Evolutionary conservation across 495 filamentous ascomycete species (phyloP).

Genomic region (Wilcoxina mikolae): DNA sequence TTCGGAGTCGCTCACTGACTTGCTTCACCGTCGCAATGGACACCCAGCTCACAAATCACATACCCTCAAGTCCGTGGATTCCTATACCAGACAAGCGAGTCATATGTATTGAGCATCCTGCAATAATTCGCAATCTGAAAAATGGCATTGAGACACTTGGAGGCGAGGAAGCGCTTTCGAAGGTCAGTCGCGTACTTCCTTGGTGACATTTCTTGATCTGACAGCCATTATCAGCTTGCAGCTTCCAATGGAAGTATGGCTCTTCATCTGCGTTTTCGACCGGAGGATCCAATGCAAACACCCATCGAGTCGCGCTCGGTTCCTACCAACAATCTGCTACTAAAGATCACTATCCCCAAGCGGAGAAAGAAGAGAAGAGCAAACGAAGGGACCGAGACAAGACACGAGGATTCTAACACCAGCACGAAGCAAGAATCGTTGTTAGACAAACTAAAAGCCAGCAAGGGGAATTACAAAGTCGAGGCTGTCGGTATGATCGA

Average conservation of each 20-base stretch:
- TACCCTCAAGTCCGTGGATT: conserved; percentile 34
- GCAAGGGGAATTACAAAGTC: conserved; percentile 49
- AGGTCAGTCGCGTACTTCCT: conserved; percentile 35
- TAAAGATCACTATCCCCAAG: conserved; percentile 78
- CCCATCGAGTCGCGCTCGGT: conserved; percentile 57
- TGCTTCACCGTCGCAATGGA: not conserved
- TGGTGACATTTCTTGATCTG: conserved; percentile 11
- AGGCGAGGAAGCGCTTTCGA: conserved; percentile 45
- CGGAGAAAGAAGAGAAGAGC: conserved; percentile 65
- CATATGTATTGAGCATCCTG: conserved; percentile 76
- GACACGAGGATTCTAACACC: not conserved
- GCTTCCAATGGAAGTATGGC: conserved; percentile 14
- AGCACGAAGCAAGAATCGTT: conserved; percentile 31
- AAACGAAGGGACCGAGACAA: not conserved
- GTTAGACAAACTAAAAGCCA: conserved; percentile 55
- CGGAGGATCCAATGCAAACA: conserved; percentile 59
- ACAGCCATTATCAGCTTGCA: conserved; percentile 25
- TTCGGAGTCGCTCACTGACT: no score
- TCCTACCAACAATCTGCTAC: conserved; percentile 60
- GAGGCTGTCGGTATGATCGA: conserved; percentile 58
- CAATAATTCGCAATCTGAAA: conserved; percentile 65
- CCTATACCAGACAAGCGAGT: conserved; percentile 48
- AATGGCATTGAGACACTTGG: conserved; percentile 70
- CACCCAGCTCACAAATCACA: not conserved
- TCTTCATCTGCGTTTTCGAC: conserved; percentile 54